These are phyloP conservation scores for Oidium heveae DNA, from an alignment of 2,329 filamentous ascomycete genomes.

Conservation along the genomic window DNA sequence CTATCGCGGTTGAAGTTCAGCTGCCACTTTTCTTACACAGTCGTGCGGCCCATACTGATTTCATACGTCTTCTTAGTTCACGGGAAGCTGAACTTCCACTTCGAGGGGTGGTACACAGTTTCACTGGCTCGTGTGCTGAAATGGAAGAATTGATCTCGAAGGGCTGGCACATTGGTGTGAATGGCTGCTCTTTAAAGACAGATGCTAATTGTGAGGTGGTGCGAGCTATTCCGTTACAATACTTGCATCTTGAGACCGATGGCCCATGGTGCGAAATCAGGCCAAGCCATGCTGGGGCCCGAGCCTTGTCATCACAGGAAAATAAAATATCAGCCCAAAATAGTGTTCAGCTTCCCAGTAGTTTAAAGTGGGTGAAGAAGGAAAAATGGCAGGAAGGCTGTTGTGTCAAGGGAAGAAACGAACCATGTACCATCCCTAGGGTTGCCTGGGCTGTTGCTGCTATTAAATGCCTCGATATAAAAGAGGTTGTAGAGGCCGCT, in stretches of 20 bases:
- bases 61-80: constrained; percentile 44
- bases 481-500: constrained; percentile 66
- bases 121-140: constrained; percentile 70
- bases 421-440: constrained; percentile 64
- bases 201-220: no score
- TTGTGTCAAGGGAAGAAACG: constrained; percentile 89
- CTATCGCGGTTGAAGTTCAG: constrained; percentile 23
- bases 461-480: constrained; percentile 55
- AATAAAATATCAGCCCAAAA: background rate
- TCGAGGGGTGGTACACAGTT: constrained; percentile 76
- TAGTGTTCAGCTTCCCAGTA: background rate
- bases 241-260: no score
- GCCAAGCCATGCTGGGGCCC: no score
- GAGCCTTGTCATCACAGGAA: no score
- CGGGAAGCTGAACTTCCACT: constrained; percentile 40
- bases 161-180: constrained; percentile 79
- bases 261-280: no score
- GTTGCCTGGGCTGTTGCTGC: constrained; percentile 75
- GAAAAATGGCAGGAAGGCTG: constrained; percentile 73
- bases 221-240: no score
- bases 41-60: constrained; percentile 65
- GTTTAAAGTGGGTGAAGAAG: constrained; percentile 50
- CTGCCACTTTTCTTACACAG: constrained; percentile 85
- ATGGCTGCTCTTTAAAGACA: constrained; percentile 94
- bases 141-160: constrained; percentile 57